Evolutionary conservation across 768 basidiomycete species (phyloP), one percentile per base, ranked within the genome.

Genomic region (Auriscalpium vulgare): DNA sequence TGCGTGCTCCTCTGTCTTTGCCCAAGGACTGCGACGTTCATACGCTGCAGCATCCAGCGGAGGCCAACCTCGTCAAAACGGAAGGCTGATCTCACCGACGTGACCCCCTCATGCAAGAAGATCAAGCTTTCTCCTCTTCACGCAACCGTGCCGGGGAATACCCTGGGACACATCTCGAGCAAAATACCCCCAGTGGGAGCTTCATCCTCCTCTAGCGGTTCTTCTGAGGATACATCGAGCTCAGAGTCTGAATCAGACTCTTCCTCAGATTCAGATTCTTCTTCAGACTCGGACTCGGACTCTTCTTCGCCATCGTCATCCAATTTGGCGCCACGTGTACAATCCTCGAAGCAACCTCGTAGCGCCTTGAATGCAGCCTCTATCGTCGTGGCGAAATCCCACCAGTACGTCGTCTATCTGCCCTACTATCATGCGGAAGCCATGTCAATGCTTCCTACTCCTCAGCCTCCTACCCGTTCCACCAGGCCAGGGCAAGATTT

Each of bases 401-500:
- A 29, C 4, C 29, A 29, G 29, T 29, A 29, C 29, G 29, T 29
- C 29, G 29, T 29, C 29, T 8, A 43, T 17, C 7, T 43, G 14
- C 40, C 6, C 40, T 9, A 17, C 40, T 13, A 8, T 43, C 40
- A 43, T 43, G 40, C 40, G 40, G 5, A 29, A 29, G 4, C 29
- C 5, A 29, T 29, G 17, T 43, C 8, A 43, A 43, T 14, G 40
- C 40, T 8, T 43, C 8, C 43, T 40, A 55, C 65, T 3, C 56
- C 57, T n/a, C 29, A 59, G 50, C 19, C 50, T 52, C 17, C 17
- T 23, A 38, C 62, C 34, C 51, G 75, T 84, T 9, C 82, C 84
- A 1, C 84, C 84, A 0, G 84, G 85, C 3, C 67, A 71, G 21
- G 85, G 85, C 13, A 85, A 82, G 66, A 66, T 77, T 0, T 66